These are phyloP conservation scores for Angomonas ambiguus DNA, from an alignment of 208 protist species.

Conservation along the genomic window DNA sequence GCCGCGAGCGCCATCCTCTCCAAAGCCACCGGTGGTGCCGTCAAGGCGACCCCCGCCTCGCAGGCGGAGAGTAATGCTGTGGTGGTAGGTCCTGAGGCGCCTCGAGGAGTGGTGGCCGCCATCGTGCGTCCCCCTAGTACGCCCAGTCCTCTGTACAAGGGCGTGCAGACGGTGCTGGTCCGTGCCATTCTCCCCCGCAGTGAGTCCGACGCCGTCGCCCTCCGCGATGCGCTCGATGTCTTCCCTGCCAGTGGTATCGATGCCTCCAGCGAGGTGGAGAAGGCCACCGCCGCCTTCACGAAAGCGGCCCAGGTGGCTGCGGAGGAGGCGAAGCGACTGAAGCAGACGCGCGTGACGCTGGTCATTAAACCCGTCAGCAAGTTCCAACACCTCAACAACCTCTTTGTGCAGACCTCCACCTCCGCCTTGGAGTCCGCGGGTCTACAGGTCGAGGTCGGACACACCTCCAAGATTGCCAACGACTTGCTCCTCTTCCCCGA, in stretches of 20 bases:
- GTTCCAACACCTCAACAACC: slow-evolving; percentile 59
- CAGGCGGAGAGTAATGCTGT: slow-evolving; percentile 45
- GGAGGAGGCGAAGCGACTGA: slow-evolving; percentile 50
- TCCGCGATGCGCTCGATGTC: slow-evolving; percentile 76
- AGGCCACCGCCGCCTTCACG: slow-evolving; percentile 39
- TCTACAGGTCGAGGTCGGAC: slow-evolving; percentile 41
- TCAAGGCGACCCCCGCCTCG: slow-evolving; percentile 33
- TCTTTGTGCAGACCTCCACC: slow-evolving; percentile 51
- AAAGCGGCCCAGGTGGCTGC: slow-evolving; percentile 67
- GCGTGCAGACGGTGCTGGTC: slow-evolving; percentile 57
- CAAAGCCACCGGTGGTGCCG: slow-evolving; percentile 56
- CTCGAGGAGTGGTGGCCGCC: slow-evolving; percentile 52
- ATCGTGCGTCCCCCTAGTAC: slow-evolving; percentile 35
- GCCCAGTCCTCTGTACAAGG: slow-evolving; percentile 34
- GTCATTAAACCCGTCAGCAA: slow-evolving; percentile 72
- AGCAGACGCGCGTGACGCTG: slow-evolving; percentile 58
- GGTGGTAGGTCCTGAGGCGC: slow-evolving; percentile 54
- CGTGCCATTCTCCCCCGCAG: slow-evolving; percentile 65
- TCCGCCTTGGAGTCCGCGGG: slow-evolving; percentile 57
- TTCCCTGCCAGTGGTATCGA: slow-evolving; percentile 64
- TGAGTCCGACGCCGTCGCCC: slow-evolving; percentile 41
- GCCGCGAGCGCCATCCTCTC: slow-evolving; percentile 45
- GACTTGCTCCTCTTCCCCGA: slow-evolving; percentile 72
- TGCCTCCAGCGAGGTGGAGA: slow-evolving; percentile 35
- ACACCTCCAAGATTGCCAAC: slow-evolving; percentile 57